Evolutionary conservation across 495 filamentous ascomycete species (phyloP).

Genomic region (Hypoxylon crocopeplum): DNA sequence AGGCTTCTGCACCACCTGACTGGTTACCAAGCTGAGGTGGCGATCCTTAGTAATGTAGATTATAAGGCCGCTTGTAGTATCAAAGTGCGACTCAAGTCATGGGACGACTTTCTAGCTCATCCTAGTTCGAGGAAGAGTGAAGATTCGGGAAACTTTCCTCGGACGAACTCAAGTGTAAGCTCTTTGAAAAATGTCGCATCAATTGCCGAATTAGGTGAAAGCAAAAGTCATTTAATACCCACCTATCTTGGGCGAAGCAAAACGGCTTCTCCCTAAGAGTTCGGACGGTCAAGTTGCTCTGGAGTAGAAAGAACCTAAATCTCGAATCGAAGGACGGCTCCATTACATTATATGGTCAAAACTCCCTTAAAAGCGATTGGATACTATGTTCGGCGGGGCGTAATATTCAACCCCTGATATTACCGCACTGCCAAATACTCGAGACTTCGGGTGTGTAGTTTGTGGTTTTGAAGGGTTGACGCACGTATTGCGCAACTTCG

Average conservation of each 20-base stretch:
- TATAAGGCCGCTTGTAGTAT: constrained; percentile 1
- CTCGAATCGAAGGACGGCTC: too few relatives aligned
- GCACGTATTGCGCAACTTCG: background rate
- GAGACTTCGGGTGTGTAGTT: too few relatives aligned
- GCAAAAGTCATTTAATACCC: too few relatives aligned
- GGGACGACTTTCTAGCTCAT: background rate
- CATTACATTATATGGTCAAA: too few relatives aligned
- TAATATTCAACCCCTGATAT: too few relatives aligned
- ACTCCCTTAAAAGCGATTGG: too few relatives aligned
- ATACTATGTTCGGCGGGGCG: too few relatives aligned
- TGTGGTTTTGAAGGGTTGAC: background rate
- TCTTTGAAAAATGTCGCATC: background rate
- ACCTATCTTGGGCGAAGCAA: too few relatives aligned
- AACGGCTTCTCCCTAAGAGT: too few relatives aligned
- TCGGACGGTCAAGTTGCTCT: too few relatives aligned
- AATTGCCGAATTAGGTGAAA: background rate
- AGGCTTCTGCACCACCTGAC: background rate
- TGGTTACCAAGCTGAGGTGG: background rate
- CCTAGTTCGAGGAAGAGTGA: background rate
- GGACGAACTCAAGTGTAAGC: constrained; percentile 1
- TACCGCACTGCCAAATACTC: too few relatives aligned
- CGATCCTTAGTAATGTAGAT: background rate
- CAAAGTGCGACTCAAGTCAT: constrained; percentile 20
- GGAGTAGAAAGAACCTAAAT: too few relatives aligned
- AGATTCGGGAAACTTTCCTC: background rate